A percentile compares a stretch with the other conserved stretches of the same genome.
Evolutionary conservation across 139 green algal species (phyloP).

Genomic region (Haematococcus lacustris): DNA sequence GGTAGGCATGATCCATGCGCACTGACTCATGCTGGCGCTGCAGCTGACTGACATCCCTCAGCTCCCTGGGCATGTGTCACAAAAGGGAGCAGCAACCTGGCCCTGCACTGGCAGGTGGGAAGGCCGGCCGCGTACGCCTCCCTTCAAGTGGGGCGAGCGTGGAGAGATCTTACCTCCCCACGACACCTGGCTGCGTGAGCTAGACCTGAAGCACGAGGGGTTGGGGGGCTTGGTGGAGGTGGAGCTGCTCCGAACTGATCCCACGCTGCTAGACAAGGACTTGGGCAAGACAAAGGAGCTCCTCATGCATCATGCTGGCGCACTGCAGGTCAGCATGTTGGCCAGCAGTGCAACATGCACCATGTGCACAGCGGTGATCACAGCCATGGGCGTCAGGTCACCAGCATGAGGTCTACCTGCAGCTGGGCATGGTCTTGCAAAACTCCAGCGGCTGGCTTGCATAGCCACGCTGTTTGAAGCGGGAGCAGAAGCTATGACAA

Average conservation of each 20-base stretch:
- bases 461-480: too few relatives aligned
- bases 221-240: slow-evolving; percentile 39
- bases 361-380: too few relatives aligned
- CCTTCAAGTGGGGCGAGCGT: slow-evolving; percentile 57
- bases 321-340: slow-evolving; percentile 8
- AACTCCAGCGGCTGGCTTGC: too few relatives aligned
- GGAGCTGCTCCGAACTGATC: slow-evolving; percentile 27
- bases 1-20: slow-evolving; percentile 23
- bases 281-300: slow-evolving; percentile 44
- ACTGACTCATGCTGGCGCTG: too few relatives aligned
- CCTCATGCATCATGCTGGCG: slow-evolving; percentile 45
- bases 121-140: slow-evolving; percentile 54
- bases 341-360: too few relatives aligned
- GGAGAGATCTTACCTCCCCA: slow-evolving; percentile 46
- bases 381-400: too few relatives aligned
- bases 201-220: slow-evolving; percentile 52
- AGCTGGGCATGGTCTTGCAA: too few relatives aligned
- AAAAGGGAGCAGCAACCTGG: too few relatives aligned
- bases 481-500: too few relatives aligned
- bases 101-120: slow-evolving; percentile 48
- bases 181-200: slow-evolving; percentile 56
- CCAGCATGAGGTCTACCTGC: too few relatives aligned
- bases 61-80: too few relatives aligned
- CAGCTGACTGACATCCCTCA: too few relatives aligned
- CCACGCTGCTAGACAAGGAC: slow-evolving; percentile 31